Evolutionary conservation across 192 early-diverging fungal genomes (phyloP).

Genomic region (Kickxella alabastrina): DNA sequence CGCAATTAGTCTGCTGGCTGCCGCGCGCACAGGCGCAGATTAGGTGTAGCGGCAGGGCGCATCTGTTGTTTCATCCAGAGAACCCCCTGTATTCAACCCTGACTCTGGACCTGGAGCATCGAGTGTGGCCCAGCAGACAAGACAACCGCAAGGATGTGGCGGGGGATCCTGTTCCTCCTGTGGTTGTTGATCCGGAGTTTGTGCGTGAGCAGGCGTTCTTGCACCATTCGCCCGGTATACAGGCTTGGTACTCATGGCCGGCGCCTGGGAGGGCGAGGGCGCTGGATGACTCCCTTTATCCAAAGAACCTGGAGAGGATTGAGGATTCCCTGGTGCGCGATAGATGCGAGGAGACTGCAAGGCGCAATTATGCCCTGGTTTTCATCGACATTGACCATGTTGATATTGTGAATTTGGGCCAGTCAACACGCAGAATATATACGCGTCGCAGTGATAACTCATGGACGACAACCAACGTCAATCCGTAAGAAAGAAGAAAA

Average conservation of each 20-base stretch:
- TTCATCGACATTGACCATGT: slow-evolving; percentile 43
- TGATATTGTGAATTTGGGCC: slow-evolving; percentile 40
- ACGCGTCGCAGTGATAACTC: slow-evolving; percentile 39
- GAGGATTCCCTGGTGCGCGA: slow-evolving; percentile 17
- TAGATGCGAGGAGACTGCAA: slow-evolving; percentile 35
- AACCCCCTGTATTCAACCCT: slow-evolving; percentile 41
- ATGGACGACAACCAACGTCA: slow-evolving; percentile 36
- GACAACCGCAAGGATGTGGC: slow-evolving; percentile 1
- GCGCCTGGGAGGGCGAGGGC: slow-evolving; percentile 30
- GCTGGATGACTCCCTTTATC: slow-evolving; percentile 31
- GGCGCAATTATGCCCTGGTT: slow-evolving; percentile 46
- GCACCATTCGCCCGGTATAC: slow-evolving; percentile 34
- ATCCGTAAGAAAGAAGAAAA: slow-evolving; percentile 18
- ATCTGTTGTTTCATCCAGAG: slow-evolving; percentile 45
- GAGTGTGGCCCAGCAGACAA: slow-evolving; percentile 36
- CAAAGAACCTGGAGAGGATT: slow-evolving; percentile 22
- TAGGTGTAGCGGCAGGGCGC: slow-evolving; percentile 37
- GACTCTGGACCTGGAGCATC: slow-evolving; percentile 40
- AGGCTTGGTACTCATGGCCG: slow-evolving; percentile 54
- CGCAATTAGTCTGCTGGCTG: slow-evolving; percentile 38
- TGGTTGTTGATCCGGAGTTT: slow-evolving; percentile 33
- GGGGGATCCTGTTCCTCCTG: slow-evolving; percentile 4
- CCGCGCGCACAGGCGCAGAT: slow-evolving; percentile 29
- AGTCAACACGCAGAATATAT: slow-evolving; percentile 27
- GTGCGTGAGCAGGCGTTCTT: slow-evolving; percentile 48